Base-by-base conservation (phyloP, 345 rosid species). In the Fremontodendron californicum region DNA sequence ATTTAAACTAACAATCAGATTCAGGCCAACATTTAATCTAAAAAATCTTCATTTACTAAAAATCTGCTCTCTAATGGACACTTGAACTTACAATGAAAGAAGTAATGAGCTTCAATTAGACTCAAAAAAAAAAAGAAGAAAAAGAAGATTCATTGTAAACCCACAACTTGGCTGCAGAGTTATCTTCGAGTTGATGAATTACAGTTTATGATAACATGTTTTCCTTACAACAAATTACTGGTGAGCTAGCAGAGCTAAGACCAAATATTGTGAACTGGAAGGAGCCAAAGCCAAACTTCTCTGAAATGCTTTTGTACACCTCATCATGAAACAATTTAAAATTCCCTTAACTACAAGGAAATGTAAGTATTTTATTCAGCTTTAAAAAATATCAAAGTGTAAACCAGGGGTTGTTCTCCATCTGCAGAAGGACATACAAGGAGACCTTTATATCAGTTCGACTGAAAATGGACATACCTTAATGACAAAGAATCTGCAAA, bases 371-470 rank as follows among this genome's bases (percentile, higher is more conserved):
- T 45, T 64, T 21, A 35, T 61, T 66, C 60, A 40, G 31, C 67
- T 46, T 51, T 13, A 35, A 40, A 61, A 42, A 49, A 15, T 45
- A 43, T 69, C 70, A 18, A 61, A 1, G 57, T 19, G 65, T 19
- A 45, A 57, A 18, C 16, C 31, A 4, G 35, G n/a, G 16, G 29
- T 3, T 31, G 9, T 61, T 29, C 13, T 61, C 13, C 67, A 71
- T 64, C 83, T 83, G 83, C 83, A 78, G 33, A 52, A 27, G 35
- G 49, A 60, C 33, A 64, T 4, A 79, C n/a, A 51, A 48, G 69
- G 11, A 15, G 25, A 55, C 33, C n/a, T 10, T 29, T 37, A 29
- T 6, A 43, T 66, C 72, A 58, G 40, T 51, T 62, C 21, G 75
- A 69, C 45, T 18, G 63, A 40, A 12, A 60, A 45, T 13, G 54